Percentiles rank a stretch among this genome's conserved stretches.
Conservation (phyloP, 1,139 yeast species). For the Debaryomyces robertsiae region DNA sequence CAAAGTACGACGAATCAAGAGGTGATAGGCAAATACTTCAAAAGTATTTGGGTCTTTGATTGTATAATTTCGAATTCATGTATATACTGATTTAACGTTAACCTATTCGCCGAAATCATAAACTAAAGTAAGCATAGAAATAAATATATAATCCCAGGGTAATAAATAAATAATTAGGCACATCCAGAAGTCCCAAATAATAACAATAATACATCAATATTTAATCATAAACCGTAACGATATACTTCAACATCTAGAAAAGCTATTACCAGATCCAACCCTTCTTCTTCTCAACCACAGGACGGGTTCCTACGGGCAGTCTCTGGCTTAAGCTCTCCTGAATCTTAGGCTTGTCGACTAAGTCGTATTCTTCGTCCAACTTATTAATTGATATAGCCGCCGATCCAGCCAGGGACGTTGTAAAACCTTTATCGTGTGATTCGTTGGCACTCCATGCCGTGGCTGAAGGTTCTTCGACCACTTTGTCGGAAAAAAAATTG, state of each 20-base stretch:
- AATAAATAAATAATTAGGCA: conserved; percentile 12
- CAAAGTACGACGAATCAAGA: conserved; percentile 25
- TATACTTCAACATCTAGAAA: conserved; percentile 2
- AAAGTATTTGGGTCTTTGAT: conserved; percentile 25
- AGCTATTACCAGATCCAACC: conserved; percentile 39
- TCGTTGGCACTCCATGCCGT: not conserved
- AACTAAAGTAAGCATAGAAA: not conserved
- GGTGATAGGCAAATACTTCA: conserved; percentile 37
- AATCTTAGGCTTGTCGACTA: conserved; percentile 39
- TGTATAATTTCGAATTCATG: conserved; percentile 11
- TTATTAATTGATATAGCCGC: conserved; percentile 9
- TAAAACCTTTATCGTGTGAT: not conserved
- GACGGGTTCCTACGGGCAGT: conserved; percentile 8
- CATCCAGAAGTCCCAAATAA: conserved; percentile 8
- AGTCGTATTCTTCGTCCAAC: conserved; percentile 40
- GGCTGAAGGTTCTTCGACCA: not conserved
- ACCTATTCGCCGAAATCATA: conserved; percentile 1
- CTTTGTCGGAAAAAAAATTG: conserved; percentile 1
- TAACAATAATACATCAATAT: conserved; percentile 15
- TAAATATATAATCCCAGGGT: conserved; percentile 1
- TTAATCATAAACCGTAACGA: conserved; percentile 5
- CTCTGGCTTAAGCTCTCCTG: conserved; percentile 16
- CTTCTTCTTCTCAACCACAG: conserved; percentile 16
- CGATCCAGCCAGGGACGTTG: conserved; percentile 5
- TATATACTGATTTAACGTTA: conserved; percentile 11